Evolutionary conservation across 331 rosid species (phyloP).

Genomic region (Arachis monticola): DNA sequence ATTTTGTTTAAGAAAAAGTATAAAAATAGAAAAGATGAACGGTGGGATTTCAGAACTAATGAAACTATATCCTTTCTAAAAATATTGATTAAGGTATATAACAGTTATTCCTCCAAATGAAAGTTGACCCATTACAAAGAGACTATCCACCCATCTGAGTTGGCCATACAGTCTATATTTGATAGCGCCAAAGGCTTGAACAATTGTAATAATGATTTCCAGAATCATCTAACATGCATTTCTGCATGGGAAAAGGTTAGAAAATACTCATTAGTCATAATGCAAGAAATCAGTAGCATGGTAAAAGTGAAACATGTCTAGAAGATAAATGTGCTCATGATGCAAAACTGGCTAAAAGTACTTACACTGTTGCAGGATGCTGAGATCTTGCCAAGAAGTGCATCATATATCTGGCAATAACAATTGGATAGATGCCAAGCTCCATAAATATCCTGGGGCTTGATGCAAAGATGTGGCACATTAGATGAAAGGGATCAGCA

Average conservation of each 20-base stretch:
- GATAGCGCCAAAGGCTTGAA: conserved; percentile 83
- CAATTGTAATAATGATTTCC: conserved; percentile 78
- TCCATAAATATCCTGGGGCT: conserved; percentile 87
- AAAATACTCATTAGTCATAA: no score
- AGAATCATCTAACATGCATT: conserved; percentile 78
- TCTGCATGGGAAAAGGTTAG: conserved; percentile 36
- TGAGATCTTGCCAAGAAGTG: conserved; percentile 77
- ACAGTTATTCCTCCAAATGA: conserved; percentile 82
- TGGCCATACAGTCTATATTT: conserved; percentile 83
- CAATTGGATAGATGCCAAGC: conserved; percentile 82
- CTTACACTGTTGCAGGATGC: conserved; percentile 60
- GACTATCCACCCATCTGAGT: conserved; percentile 83
- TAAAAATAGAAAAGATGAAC: conserved; percentile 42
- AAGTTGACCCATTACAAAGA: conserved; percentile 77
- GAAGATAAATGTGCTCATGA: no score
- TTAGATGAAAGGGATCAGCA: conserved; percentile 86
- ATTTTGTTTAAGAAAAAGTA: no score
- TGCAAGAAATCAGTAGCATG: no score
- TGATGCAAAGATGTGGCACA: conserved; percentile 82
- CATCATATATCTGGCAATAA: conserved; percentile 77
- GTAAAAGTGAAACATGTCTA: no score
- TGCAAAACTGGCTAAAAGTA: neutral
- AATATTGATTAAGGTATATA: conserved; percentile 80
- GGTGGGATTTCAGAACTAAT: conserved; percentile 92
- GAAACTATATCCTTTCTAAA: conserved; percentile 84